phyloP scores from a whole-genome alignment of 1,139 yeast species.

The Suhomyces taliae region DNA sequence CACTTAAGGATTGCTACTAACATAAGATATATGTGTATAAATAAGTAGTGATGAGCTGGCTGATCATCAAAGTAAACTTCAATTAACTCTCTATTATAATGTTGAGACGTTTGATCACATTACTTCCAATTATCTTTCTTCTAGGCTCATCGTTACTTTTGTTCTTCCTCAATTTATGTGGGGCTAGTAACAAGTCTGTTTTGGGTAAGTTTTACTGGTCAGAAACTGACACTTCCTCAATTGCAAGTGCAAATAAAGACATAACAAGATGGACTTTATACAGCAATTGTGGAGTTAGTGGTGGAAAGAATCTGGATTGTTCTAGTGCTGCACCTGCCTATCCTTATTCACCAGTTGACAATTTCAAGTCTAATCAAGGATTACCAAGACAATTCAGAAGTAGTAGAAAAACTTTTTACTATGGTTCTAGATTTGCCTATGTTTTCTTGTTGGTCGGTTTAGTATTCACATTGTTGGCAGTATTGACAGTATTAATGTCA shows the following conservation, averaged over 20 bases:
- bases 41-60: no score
- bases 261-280: slow-evolving; percentile 74
- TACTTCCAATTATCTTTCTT: slow-evolving; percentile 32
- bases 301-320: slow-evolving; percentile 46
- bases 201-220: slow-evolving; percentile 67
- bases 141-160: slow-evolving; percentile 52
- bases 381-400: slow-evolving; percentile 50
- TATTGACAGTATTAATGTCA: slow-evolving; percentile 17
- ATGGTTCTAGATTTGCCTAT: slow-evolving; percentile 65
- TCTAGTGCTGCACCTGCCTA: slow-evolving; percentile 52
- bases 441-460: slow-evolving; percentile 65
- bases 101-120: slow-evolving; percentile 18
- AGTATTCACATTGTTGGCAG: slow-evolving; percentile 52
- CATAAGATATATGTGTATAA: neutral
- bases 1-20: neutral
- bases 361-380: slow-evolving; percentile 45
- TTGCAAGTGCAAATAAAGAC: slow-evolving; percentile 46
- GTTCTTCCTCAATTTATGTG: slow-evolving; percentile 64
- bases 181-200: slow-evolving; percentile 48
- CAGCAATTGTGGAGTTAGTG: slow-evolving; percentile 52
- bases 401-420: slow-evolving; percentile 54
- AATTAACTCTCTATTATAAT: slow-evolving; percentile 1
- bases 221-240: slow-evolving; percentile 62
- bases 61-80: no score
- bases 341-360: slow-evolving; percentile 65